A percentile compares a stretch with the other conserved stretches of the same genome.
These are phyloP conservation scores for Morella rubra DNA, from an alignment of 306 rosid species.

Conservation along the genomic window DNA sequence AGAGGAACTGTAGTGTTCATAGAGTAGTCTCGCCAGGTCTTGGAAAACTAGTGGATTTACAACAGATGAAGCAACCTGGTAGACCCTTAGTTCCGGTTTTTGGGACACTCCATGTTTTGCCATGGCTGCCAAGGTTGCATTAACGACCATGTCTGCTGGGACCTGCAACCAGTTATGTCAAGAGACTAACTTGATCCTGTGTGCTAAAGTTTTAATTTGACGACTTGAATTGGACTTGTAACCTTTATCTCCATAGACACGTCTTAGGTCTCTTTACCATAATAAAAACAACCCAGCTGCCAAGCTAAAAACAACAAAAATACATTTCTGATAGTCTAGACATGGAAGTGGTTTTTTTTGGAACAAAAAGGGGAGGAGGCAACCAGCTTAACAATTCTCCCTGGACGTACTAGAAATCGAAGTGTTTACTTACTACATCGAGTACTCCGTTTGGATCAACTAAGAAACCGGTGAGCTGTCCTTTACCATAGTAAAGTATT, in stretches of 20 bases:
- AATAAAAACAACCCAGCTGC: neutral
- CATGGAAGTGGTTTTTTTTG: no score
- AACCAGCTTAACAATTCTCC: no score
- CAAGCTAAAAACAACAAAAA: neutral
- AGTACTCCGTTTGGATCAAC: slow-evolving; percentile 87
- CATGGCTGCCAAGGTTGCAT: slow-evolving; percentile 89
- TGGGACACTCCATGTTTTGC: slow-evolving; percentile 64
- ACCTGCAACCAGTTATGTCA: slow-evolving; percentile 48
- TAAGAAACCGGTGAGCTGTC: slow-evolving; percentile 83
- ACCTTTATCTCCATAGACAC: neutral
- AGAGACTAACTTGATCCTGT: slow-evolving; percentile 8
- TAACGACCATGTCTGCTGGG: slow-evolving; percentile 95
- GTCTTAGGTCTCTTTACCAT: neutral
- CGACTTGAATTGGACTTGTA: neutral
- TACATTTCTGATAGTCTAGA: neutral
- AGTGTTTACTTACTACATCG: slow-evolving; percentile 52
- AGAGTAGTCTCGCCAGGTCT: slow-evolving; percentile 54
- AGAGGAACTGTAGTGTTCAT: slow-evolving; percentile 68
- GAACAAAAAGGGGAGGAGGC: no score
- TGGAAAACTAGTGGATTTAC: slow-evolving; percentile 70
- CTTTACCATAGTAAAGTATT: slow-evolving; percentile 90
- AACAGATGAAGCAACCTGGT: slow-evolving; percentile 89
- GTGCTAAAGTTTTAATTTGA: neutral
- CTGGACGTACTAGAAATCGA: neutral
- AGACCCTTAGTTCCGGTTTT: slow-evolving; percentile 58